Conservation (phyloP, 179 eudicot genomes). For the Drosera spatulata region DNA sequence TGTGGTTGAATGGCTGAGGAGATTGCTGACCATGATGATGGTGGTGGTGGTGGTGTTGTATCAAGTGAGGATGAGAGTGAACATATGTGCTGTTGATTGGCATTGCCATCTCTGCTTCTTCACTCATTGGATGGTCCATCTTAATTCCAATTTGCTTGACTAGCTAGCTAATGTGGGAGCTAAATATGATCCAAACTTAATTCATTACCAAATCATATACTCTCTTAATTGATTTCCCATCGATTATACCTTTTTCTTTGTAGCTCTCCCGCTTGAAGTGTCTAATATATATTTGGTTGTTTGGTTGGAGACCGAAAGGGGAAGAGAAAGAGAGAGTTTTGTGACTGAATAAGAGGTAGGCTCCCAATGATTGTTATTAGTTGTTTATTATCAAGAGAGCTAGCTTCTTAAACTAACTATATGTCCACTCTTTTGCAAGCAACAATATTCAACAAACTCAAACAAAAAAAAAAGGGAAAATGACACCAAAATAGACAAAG, state of each 20-base stretch:
- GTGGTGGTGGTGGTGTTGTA: constrained; percentile 16
- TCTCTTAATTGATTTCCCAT: background rate
- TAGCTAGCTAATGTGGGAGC: too few relatives aligned
- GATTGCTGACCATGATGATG: constrained; percentile 6
- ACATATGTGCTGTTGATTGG: constrained; percentile 42
- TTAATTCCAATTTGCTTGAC: background rate
- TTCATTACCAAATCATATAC: background rate
- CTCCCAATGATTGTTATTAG: constrained; percentile 14
- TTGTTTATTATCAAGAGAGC: background rate
- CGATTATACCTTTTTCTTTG: background rate
- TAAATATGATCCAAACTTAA: too few relatives aligned
- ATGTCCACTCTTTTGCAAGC: constrained; percentile 19
- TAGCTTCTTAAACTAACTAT: background rate
- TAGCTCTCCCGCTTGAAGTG: background rate
- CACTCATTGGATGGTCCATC: constrained; percentile 37
- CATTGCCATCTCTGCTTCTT: constrained; percentile 58
- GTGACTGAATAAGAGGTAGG: constrained; percentile 4
- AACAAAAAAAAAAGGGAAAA: background rate
- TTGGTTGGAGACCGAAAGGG: constrained; percentile 27
- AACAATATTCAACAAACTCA: background rate
- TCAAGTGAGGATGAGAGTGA: constrained; percentile 24
- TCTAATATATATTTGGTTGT: constrained; percentile 4
- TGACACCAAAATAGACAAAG: background rate
- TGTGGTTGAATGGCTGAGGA: background rate
- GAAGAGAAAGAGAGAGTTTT: constrained; percentile 8